Base-by-base conservation (phyloP, 176 grass and related monocot genomes). In the Miscanthus lutarioriparius region DNA sequence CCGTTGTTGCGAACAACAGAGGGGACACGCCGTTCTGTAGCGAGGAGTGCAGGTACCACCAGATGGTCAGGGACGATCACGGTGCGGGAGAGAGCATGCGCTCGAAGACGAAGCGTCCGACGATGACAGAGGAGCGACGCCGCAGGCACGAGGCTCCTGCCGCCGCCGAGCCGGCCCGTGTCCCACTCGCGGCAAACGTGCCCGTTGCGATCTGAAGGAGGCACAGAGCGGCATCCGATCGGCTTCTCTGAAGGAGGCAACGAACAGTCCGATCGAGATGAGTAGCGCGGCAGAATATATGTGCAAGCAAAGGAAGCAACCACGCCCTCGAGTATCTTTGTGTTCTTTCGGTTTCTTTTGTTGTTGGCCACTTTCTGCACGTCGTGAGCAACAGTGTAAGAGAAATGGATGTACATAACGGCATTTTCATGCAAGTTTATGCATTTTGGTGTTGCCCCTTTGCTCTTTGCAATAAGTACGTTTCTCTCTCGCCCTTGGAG, bases 11-110 rank as follows among this genome's bases (percentile, higher is more conserved):
- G 32, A 71, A 8, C 14, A 26, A 83, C 79, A 93, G 92, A 86
- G 92, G 92, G 22, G 89, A 91, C 79, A 77, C n/a, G 36, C 88
- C 92, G 14, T 94, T 91, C 70, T 94, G 92, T 44, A 94, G 88
- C 56, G 83, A 81, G 86, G 88, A 91, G 83, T 94, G 92, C 76
- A 79, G 88, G 64, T 11, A 64, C 53, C 22, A 62, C 7, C 83
- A 88, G 75, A 91, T 94, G 37, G 83, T 83, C 2, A 51, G 33
- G 23, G 92, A 94, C 70, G 75, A 86, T 10, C 38, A 7, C 0
- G 25, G 28, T 0, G 61, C 49, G 66, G 69, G 43, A 16, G 62
- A 61, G 3, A 32, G 2, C 15, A 48, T 25, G 19, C 32, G 23
- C 4, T 23, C 10, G 1, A 84, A 45, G 16, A 16, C 12, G 70